Evolutionary conservation across 352 stramenopile species (phyloP).

Genomic region (Phytophthora pisi): DNA sequence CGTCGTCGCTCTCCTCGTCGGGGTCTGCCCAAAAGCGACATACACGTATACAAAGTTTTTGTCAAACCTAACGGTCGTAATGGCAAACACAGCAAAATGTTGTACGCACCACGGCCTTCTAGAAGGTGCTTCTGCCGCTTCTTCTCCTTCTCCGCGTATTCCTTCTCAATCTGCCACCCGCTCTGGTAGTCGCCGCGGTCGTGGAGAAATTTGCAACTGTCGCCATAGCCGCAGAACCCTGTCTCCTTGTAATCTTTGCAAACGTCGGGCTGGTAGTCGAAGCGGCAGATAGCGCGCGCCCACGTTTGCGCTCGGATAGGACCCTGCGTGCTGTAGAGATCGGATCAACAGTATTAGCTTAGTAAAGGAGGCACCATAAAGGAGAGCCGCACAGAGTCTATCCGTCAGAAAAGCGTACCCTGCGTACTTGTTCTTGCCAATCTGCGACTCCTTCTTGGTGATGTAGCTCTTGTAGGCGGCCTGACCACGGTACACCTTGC

Average conservation of each 20-base stretch:
- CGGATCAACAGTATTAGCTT: neutral
- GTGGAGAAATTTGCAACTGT: slow-evolving; percentile 98
- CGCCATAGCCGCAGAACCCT: slow-evolving; percentile 97
- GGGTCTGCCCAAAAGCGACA: slow-evolving; percentile 22
- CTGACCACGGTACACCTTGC: slow-evolving; percentile 85
- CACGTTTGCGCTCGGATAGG: slow-evolving; percentile 95
- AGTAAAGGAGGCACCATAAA: neutral
- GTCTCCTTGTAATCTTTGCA: slow-evolving; percentile 99
- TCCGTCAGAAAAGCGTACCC: slow-evolving; percentile 43
- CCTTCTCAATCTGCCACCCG: slow-evolving; percentile 97
- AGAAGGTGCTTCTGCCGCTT: slow-evolving; percentile 82
- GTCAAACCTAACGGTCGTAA: neutral
- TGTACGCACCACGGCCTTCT: slow-evolving; percentile 43
- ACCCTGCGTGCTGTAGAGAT: slow-evolving; percentile 86
- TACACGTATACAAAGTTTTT: no score
- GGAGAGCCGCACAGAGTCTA: no score
- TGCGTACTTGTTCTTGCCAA: slow-evolving; percentile 91
- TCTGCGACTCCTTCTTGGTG: slow-evolving; percentile 85
- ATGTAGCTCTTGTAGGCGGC: slow-evolving; percentile 90
- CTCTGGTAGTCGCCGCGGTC: slow-evolving; percentile 97
- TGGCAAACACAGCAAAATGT: neutral
- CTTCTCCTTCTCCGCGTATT: slow-evolving; percentile 95
- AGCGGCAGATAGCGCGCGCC: slow-evolving; percentile 94
- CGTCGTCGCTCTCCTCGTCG: slow-evolving; percentile 65
- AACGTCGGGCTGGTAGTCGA: slow-evolving; percentile 98